phyloP scores from a whole-genome alignment of 78 protist species.

The Bodo saltans region DNA sequence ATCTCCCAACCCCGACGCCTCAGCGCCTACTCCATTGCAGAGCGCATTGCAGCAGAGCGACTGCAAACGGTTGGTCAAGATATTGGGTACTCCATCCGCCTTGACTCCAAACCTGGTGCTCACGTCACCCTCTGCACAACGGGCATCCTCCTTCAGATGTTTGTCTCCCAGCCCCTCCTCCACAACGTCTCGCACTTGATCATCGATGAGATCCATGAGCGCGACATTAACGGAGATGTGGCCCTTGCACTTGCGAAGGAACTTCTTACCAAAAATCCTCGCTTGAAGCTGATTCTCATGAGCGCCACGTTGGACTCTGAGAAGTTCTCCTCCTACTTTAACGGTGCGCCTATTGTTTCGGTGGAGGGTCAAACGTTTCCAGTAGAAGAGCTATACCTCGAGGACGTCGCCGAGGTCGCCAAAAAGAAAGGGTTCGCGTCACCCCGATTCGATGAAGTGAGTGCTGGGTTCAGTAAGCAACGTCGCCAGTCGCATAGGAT shows the following conservation, averaged over 20 bases:
- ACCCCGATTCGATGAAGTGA: no score
- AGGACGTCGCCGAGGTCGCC: slow-evolving; percentile 39
- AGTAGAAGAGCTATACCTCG: slow-evolving; percentile 41
- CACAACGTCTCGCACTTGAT: slow-evolving; percentile 37
- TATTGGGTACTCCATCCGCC: slow-evolving; percentile 78
- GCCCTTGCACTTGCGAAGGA: slow-evolving; percentile 49
- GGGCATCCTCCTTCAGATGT: slow-evolving; percentile 61
- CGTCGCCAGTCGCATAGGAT: no score
- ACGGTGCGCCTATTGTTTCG: slow-evolving; percentile 20
- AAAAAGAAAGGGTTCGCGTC: no score
- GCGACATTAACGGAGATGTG: slow-evolving; percentile 65
- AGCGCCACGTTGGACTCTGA: slow-evolving; percentile 75
- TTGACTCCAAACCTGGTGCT: slow-evolving; percentile 44
- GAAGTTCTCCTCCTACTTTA: slow-evolving; percentile 63
- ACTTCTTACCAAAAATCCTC: slow-evolving; percentile 14
- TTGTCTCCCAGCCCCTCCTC: slow-evolving; percentile 29
- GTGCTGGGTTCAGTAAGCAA: no score
- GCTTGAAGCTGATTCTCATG: slow-evolving; percentile 59
- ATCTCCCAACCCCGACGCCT: slow-evolving; percentile 89
- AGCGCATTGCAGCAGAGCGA: slow-evolving; percentile 77
- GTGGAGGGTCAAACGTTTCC: slow-evolving; percentile 73
- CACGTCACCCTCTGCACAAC: slow-evolving; percentile 58
- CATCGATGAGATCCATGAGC: slow-evolving; percentile 82
- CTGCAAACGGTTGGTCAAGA: slow-evolving; percentile 32
- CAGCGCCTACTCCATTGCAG: slow-evolving; percentile 79